Conservation (phyloP, 495 filamentous ascomycete species). For the Penicillium soppii region DNA sequence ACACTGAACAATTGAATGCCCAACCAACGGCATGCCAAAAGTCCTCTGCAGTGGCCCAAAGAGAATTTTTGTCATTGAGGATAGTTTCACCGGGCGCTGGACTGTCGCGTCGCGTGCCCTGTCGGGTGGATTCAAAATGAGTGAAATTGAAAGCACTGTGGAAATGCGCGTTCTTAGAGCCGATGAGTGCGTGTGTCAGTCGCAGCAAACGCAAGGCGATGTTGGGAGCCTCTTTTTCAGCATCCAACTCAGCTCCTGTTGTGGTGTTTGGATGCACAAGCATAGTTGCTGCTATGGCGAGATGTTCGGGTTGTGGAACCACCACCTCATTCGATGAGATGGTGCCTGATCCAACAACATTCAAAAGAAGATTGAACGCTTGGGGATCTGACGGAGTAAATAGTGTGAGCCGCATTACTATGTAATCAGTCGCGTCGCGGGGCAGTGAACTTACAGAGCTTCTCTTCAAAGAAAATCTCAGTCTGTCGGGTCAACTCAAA, state of each 20-base stretch:
- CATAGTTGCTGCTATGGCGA: slow-evolving; percentile 67
- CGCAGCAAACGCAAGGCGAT: slow-evolving; percentile 58
- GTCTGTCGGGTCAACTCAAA: slow-evolving; percentile 63
- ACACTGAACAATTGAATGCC: slow-evolving; percentile 87
- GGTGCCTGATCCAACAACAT: slow-evolving; percentile 59
- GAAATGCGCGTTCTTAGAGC: slow-evolving; percentile 49
- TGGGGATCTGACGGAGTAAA: slow-evolving; percentile 53
- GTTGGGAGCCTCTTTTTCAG: slow-evolving; percentile 52
- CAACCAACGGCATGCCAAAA: slow-evolving; percentile 91
- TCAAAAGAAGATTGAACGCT: slow-evolving; percentile 67
- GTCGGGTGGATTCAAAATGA: slow-evolving; percentile 35
- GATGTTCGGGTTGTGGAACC: slow-evolving; percentile 53
- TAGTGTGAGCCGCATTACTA: too few relatives aligned
- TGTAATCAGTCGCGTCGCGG: slow-evolving; percentile 8
- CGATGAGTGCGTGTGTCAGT: slow-evolving; percentile 50
- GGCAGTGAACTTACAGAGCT: slow-evolving; percentile 54
- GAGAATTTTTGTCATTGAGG: slow-evolving; percentile 43
- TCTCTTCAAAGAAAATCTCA: slow-evolving; percentile 74
- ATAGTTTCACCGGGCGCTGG: slow-evolving; percentile 2
- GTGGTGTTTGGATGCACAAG: slow-evolving; percentile 71
- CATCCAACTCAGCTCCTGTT: slow-evolving; percentile 52
- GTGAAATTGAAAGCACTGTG: slow-evolving; percentile 55
- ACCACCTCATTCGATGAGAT: slow-evolving; percentile 43
- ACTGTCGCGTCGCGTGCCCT: slow-evolving; percentile 28
- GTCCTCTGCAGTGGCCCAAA: slow-evolving; percentile 69